phyloP scores from a whole-genome alignment of 2,329 filamentous ascomycete genomes.

The Ramularia endophylla region DNA sequence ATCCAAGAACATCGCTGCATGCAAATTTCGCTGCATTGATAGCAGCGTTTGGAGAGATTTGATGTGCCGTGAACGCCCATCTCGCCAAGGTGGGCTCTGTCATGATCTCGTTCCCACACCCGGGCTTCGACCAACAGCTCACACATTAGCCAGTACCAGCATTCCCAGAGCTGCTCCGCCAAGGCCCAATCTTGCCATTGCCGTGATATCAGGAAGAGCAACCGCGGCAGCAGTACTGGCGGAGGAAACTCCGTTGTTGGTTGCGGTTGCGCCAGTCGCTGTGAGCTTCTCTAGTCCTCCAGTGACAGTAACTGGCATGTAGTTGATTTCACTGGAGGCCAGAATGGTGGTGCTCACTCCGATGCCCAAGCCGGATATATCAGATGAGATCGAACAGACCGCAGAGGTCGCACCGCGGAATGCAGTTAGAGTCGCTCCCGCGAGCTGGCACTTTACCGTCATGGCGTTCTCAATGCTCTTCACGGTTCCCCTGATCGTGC shows the following conservation, averaged over 20 bases:
- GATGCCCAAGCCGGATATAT: slow-evolving; percentile 20
- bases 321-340: slow-evolving; percentile 23
- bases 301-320: slow-evolving; percentile 25
- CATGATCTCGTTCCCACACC: too few species aligned
- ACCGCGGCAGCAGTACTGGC: slow-evolving; percentile 10
- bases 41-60: too few species aligned
- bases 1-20: too few species aligned
- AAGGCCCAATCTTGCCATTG: slow-evolving; percentile 6
- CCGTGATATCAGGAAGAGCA: slow-evolving; percentile 9
- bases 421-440: slow-evolving; percentile 19
- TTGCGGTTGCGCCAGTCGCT: slow-evolving; percentile 11
- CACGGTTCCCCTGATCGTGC: not conserved
- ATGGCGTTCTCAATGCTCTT: slow-evolving; percentile 3
- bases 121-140: too few species aligned
- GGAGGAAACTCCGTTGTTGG: slow-evolving; percentile 4
- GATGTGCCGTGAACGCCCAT: too few species aligned
- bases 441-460: slow-evolving; percentile 21
- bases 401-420: slow-evolving; percentile 18
- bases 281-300: slow-evolving; percentile 21
- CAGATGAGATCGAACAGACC: slow-evolving; percentile 19
- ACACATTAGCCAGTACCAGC: slow-evolving; percentile 12
- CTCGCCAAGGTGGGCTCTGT: too few species aligned
- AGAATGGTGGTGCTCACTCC: slow-evolving; percentile 25
- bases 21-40: too few species aligned
- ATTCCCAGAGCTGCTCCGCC: slow-evolving; percentile 8